Evolutionary conservation across 768 basidiomycete species (phyloP).

Genomic region (Austroboletus eburneus): DNA sequence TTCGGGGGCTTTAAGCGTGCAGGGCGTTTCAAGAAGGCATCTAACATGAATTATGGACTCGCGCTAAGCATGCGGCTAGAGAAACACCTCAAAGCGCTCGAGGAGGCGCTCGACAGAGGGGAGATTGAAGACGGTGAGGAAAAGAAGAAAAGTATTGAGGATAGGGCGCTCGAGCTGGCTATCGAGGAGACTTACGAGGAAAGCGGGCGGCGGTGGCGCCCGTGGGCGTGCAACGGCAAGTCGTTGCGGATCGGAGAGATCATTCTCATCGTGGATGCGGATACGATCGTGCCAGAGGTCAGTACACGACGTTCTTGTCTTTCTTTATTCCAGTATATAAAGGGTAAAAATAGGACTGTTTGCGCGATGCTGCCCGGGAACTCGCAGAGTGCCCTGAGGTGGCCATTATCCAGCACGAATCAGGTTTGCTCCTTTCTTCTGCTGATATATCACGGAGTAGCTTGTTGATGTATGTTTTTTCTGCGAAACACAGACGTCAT

Average conservation of each 20-base stretch:
- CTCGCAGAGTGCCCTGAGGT: conserved; percentile 79
- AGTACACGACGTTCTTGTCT: neutral
- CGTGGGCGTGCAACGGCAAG: conserved; percentile 77
- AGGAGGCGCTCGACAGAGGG: conserved; percentile 35
- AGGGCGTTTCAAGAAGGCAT: conserved; percentile 91
- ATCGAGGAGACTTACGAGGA: conserved; percentile 69
- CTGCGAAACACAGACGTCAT: conserved; percentile 58
- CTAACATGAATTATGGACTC: conserved; percentile 84
- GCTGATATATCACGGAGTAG: neutral
- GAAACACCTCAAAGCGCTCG: conserved; percentile 41
- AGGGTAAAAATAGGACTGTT: conserved; percentile 59
- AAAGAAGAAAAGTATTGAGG: conserved; percentile 47
- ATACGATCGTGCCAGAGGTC: conserved; percentile 79
- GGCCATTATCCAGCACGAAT: conserved; percentile 90
- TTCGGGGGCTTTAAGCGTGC: conserved; percentile 35
- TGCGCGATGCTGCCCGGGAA: conserved; percentile 86
- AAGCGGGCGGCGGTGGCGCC: conserved; percentile 53
- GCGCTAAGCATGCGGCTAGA: conserved; percentile 37
- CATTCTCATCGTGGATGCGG: conserved; percentile 83
- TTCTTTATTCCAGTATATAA: neutral
- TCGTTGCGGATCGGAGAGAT: conserved; percentile 74
- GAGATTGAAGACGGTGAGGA: conserved; percentile 45
- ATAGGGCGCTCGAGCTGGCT: conserved; percentile 64
- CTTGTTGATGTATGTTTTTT: neutral
- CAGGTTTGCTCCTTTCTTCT: conserved; percentile 38